These are phyloP conservation scores for Crataegus laevigata DNA, from an alignment of 306 rosid genomes.

Conservation along the genomic window DNA sequence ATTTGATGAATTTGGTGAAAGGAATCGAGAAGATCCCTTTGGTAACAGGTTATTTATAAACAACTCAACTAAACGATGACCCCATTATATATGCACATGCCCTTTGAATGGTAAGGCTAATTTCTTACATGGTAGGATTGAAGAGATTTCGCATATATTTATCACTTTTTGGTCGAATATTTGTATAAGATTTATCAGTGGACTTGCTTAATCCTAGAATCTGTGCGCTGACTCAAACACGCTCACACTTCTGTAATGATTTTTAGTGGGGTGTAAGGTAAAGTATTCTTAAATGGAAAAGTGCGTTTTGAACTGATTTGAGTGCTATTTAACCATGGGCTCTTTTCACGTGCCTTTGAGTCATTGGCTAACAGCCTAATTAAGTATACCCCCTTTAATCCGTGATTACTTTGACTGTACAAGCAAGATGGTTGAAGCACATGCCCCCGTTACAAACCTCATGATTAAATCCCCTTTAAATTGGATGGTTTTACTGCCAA, in stretches of 20 bases:
- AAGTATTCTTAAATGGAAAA: neutral
- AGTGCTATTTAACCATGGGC: neutral
- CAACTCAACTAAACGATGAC: neutral
- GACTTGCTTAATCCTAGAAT: neutral
- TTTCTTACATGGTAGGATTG: neutral
- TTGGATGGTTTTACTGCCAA: neutral
- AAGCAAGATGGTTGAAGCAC: too few relatives aligned
- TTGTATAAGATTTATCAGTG: neutral
- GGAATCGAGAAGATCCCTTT: too few relatives aligned
- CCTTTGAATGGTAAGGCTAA: neutral
- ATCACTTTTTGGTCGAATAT: neutral
- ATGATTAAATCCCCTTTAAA: neutral
- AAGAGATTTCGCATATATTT: neutral
- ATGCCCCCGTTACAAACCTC: neutral
- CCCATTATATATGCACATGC: neutral
- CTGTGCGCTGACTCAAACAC: neutral
- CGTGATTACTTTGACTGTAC: too few relatives aligned
- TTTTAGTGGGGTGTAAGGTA: neutral
- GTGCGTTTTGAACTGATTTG: neutral
- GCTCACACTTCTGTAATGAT: too few relatives aligned
- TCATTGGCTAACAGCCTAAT: neutral
- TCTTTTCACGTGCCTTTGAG: neutral
- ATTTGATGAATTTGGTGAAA: too few relatives aligned
- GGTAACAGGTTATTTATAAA: neutral
- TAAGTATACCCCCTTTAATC: too few relatives aligned